Base-by-base conservation (phyloP, 169 alveolate genomes). In the Cryptosporidium meleagridis region DNA sequence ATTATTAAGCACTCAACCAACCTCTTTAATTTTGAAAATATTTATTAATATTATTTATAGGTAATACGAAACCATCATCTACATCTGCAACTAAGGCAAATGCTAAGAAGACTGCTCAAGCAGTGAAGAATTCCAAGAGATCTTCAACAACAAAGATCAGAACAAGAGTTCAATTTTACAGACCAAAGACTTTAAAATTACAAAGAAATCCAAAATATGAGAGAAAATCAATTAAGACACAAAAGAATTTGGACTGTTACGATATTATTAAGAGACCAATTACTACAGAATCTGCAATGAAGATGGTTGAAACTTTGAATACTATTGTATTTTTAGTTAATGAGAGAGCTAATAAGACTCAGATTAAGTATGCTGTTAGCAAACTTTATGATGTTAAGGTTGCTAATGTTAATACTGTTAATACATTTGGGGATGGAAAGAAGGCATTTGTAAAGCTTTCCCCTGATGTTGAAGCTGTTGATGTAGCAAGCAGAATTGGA, bases 401-500 rank as follows among this genome's bases (percentile, higher is more conserved):
- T 87, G 95, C 92, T 75, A 94, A 94, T 86, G 99, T 98, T 84
- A 98, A 98, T 95, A 98, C 99, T 68, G 96, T 98, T 45, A 97
- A 62, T 70, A 96, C 98, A 80, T 97, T 98, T 29, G 99, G 97
- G 86, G 99, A 99, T 67, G 96, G 91, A 89, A 98, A 98, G 97
- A 97, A 97, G 97, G 99, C 99, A 59, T 98, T 95, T 95, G 98
- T 98, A 68, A 96, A 96, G 84, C 93, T 98, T 53, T 95, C 99
- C 21, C 95, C 97, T 48, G 99, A 97, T 85, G 96, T 95, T 85
- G 99, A 97, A 72, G 99, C 99, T 72, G 96, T 98, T 73, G 99
- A 97, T 75, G 98, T 98, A 70, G 99, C 99, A 80, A 97, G 97
- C 97, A 97, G 97, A 91, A 97, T 98, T 85, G 99, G 99, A 91